Evolutionary conservation across 768 basidiomycete species (phyloP), one percentile per base, ranked within the genome.

Genomic region (Neoboletus subvelutipes): DNA sequence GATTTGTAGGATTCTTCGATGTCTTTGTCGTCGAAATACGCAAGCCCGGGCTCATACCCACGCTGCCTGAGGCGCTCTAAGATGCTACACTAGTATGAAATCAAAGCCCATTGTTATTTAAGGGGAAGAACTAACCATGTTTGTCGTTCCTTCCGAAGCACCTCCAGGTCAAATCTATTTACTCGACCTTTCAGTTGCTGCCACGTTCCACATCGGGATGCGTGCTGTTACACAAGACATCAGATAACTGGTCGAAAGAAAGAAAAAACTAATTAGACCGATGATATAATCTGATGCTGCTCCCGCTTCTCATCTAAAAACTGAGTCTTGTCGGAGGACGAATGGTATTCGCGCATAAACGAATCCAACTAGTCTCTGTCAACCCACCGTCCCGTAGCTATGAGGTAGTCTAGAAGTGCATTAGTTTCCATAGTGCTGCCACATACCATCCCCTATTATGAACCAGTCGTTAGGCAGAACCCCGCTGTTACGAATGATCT

Each of bases 21-120:
- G 24, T 12, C 1, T 2, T 39, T 12, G 1, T 39, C 15, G 29
- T 18, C 10, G 18, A 58, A 63, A 48, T 56, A 57, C 0, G 2
- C 18, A 10, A 66, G 49, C 42, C 61, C 65, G 8, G 52, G 39
- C 1, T 13, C 59, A 20, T 58, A 66, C 12, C 65, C 65, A 9
- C 26, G 52, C 18, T 56, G 48, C n/a, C 13, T 39, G 43, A 66
- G 61, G 3, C 49, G 56, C 46, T 57, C 52, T 12, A 67, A 54
- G n/a, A 66, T 67, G 37, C 65, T 67, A 22, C 17, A 24, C 47
- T 9, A n/a, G 11, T n/a, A 18, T 29, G 45, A 49, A 13, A 12
- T 43, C 10, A 40, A 17, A n/a, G 4, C 12, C 1, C 1, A 29
- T 7, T 6, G 18, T 9, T 5, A 8, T 8, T 11, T 5, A 45